Evolutionary conservation across 2,329 filamentous ascomycete genomes (phyloP).

Genomic region (Alternaria longipes): DNA sequence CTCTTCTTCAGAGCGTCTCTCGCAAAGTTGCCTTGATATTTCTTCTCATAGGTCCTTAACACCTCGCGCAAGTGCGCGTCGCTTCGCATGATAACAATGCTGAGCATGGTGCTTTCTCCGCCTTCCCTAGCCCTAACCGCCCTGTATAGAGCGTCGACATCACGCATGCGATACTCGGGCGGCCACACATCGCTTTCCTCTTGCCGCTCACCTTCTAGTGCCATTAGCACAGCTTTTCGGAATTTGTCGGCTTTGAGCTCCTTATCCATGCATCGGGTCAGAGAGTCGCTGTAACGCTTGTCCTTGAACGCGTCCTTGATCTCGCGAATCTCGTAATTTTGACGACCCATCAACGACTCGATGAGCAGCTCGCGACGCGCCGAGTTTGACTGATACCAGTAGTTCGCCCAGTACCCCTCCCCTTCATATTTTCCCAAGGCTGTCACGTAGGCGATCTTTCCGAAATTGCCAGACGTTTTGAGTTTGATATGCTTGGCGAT

Average conservation of each 20-base stretch:
- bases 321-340: constrained; percentile 82
- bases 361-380: constrained; percentile 89
- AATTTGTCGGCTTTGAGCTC: constrained; percentile 98
- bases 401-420: constrained; percentile 98
- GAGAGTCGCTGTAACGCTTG: constrained; percentile 85
- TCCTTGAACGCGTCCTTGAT: constrained; percentile 92
- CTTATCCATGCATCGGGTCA: constrained; percentile 86
- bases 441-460: constrained; percentile 90
- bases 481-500: constrained; percentile 86
- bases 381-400: constrained; percentile 92
- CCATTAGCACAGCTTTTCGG: constrained; percentile 83
- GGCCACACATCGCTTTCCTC: constrained; percentile 74
- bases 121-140: constrained; percentile 76
- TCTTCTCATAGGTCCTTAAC: constrained; percentile 76
- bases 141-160: constrained; percentile 76
- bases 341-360: constrained; percentile 88
- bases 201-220: constrained; percentile 83
- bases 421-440: constrained; percentile 90
- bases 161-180: constrained; percentile 67
- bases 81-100: constrained; percentile 81
- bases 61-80: constrained; percentile 85
- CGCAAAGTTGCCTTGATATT: constrained; percentile 82
- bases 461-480: constrained; percentile 79
- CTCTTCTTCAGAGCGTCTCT: constrained; percentile 87
- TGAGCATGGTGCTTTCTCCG: constrained; percentile 87